phyloP scores from a whole-genome alignment of 2,329 filamentous ascomycete genomes.

The Penicillium brevicompactum region DNA sequence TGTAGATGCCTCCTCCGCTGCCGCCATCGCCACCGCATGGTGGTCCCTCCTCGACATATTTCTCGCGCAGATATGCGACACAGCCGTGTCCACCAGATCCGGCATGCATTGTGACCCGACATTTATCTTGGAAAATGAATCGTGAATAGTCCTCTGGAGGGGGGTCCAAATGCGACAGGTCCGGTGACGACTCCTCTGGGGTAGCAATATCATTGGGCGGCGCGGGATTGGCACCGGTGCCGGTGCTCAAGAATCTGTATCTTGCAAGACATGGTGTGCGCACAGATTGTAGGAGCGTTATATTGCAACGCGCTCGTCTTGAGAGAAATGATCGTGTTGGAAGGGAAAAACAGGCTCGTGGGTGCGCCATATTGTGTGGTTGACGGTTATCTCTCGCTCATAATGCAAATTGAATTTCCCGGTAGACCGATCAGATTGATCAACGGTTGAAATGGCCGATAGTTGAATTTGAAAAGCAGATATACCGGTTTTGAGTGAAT shows the following conservation, averaged over 20 bases:
- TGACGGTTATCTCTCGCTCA: conserved; percentile 15
- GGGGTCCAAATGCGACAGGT: conserved; percentile 70
- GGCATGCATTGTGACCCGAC: conserved; percentile 73
- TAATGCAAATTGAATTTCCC: conserved; percentile 1
- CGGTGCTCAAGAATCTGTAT: conserved; percentile 28
- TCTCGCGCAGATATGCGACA: conserved; percentile 90
- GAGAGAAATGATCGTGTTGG: conserved; percentile 14
- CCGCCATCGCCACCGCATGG: conserved; percentile 95
- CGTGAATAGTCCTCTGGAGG: conserved; percentile 79
- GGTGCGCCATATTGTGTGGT: conserved; percentile 12
- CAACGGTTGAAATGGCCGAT: background rate
- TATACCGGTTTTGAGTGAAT: background rate
- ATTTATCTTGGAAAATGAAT: conserved; percentile 84
- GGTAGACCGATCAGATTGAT: background rate
- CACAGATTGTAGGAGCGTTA: conserved; percentile 5
- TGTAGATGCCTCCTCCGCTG: conserved; percentile 87
- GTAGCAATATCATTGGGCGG: conserved; percentile 12
- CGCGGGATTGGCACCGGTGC: conserved; percentile 2
- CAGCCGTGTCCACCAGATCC: conserved; percentile 88
- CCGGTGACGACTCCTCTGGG: conserved; percentile 21
- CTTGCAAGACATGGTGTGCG: conserved; percentile 7
- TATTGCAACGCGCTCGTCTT: conserved; percentile 18
- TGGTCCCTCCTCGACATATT: conserved; percentile 83
- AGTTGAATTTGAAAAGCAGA: background rate
- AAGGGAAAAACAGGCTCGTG: conserved; percentile 10